Base-by-base conservation (phyloP, 495 filamentous ascomycete genomes). In the Chaetomium tenue region DNA sequence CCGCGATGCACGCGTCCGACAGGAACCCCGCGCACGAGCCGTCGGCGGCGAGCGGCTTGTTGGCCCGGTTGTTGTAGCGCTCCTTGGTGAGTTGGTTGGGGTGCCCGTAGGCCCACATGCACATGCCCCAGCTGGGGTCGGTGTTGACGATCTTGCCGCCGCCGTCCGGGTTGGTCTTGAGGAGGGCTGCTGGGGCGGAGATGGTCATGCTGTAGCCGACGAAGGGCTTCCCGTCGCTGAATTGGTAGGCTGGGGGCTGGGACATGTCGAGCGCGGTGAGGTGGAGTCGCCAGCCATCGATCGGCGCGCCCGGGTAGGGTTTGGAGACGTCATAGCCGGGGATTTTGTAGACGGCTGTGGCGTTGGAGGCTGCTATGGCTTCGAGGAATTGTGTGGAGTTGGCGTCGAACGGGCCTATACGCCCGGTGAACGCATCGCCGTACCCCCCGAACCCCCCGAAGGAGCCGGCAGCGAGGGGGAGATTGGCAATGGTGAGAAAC, bases 111-210 rank as follows among this genome's bases (percentile, higher is more conserved):
- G 26, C 44, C 64, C 64, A 65, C 26, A 53, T 13, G 59, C 64
- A 66, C 64, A 66, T 66, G 22, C 64, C 64, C 64, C 64, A 66
- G 51, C 20, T 51, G 58, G 64, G 44, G 58, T 57, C 15, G 4
- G 59, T 46, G 26, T 42, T 8, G 42, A 66, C 64, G 1, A 20
- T 11, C 42, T 58, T 66, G 64, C 50, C 58, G 44, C 26, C 50
- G 40, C 46, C 52, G 11, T 50, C 50, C 50, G 26, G 2, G 26
- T 16, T 1, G 7, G 58, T 30, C 1, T 12, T 50, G 22, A 66
- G 25, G 0, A 66, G 58, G 5, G 58, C 15, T 0, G 42, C 20
- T 0, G 64, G 64, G 2, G 64, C 64, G 4, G 51, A n/a, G 64
- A 66, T 61, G 28, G 23, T 42, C 15, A 61, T 8, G 50, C 58